These are phyloP conservation scores for Dioscorea alata DNA, from an alignment of 106 monocot genomes.

Conservation along the genomic window DNA sequence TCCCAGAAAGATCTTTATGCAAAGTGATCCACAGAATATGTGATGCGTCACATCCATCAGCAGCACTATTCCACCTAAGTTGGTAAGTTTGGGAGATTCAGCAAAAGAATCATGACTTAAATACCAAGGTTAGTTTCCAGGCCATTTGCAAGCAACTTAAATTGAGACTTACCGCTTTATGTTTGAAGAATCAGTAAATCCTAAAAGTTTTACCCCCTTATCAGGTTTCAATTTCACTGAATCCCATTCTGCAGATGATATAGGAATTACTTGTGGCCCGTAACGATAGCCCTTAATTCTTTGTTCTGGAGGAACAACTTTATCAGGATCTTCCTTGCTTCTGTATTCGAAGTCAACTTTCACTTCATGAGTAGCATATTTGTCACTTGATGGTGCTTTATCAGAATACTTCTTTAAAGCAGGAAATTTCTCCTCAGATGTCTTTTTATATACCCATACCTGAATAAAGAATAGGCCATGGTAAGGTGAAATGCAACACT, in stretches of 20 bases:
- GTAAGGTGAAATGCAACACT: background rate
- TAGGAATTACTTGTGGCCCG: constrained; percentile 95
- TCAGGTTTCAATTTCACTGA: constrained; percentile 84
- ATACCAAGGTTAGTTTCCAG: no score
- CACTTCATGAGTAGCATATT: constrained; percentile 93
- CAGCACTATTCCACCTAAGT: no score
- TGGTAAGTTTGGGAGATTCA: no score
- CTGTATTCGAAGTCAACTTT: constrained; percentile 90
- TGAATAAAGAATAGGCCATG: constrained; percentile 15
- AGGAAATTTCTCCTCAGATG: constrained; percentile 93
- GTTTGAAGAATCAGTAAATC: constrained; percentile 82
- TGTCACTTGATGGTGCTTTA: constrained; percentile 81
- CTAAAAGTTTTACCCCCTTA: constrained; percentile 82
- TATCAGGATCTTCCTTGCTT: constrained; percentile 55
- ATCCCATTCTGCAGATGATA: constrained; percentile 81
- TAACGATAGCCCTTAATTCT: constrained; percentile 94
- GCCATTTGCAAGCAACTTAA: constrained; percentile 4
- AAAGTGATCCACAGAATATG: no score
- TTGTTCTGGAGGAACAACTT: constrained; percentile 87
- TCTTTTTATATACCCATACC: constrained; percentile 99
- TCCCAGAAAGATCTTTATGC: no score
- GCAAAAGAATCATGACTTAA: no score
- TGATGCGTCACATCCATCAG: no score
- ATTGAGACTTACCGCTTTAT: constrained; percentile 50
- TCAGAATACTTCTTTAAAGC: constrained; percentile 91